Evolutionary conservation across 2,329 filamentous ascomycete genomes (phyloP).

Genomic region (Exophiala aquamarina): DNA sequence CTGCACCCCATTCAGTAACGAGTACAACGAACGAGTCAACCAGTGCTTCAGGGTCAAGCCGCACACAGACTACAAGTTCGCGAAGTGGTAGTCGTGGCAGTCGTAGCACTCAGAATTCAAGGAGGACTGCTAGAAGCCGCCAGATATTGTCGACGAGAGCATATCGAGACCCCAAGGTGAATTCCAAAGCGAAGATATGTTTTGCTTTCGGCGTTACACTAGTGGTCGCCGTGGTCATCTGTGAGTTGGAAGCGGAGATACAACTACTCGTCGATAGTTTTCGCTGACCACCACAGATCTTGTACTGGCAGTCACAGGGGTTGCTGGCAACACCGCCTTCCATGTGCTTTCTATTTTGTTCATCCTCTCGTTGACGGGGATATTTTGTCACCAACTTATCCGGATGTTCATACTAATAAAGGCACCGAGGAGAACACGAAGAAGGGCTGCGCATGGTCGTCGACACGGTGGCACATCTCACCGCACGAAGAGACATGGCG

Average conservation of each 20-base stretch:
- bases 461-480: conserved; percentile 51
- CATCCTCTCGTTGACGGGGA: conserved; percentile 69
- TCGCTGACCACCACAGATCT: conserved; percentile 58
- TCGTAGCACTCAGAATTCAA: conserved; percentile 4
- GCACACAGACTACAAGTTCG: neutral
- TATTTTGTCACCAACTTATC: conserved; percentile 78
- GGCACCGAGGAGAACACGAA: conserved; percentile 40
- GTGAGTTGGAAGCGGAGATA: conserved; percentile 50
- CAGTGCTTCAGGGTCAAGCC: neutral
- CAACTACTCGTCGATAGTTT: conserved; percentile 3
- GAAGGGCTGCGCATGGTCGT: conserved; percentile 34
- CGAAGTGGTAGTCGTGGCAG: conserved; percentile 4
- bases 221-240: conserved; percentile 60
- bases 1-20: no score
- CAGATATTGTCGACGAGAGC: conserved; percentile 57
- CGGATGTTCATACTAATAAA: conserved; percentile 68
- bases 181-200: conserved; percentile 48
- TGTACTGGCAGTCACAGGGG: conserved; percentile 66
- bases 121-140: conserved; percentile 40
- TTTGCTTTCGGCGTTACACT: conserved; percentile 67
- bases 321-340: conserved; percentile 66
- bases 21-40: no score
- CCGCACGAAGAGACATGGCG: conserved; percentile 62
- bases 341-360: conserved; percentile 78
- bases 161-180: conserved; percentile 37